Percentiles rank a stretch among this genome's conserved stretches.
Evolutionary conservation across 306 rosid species (phyloP).

Genomic region (Citrullus colocynthis): DNA sequence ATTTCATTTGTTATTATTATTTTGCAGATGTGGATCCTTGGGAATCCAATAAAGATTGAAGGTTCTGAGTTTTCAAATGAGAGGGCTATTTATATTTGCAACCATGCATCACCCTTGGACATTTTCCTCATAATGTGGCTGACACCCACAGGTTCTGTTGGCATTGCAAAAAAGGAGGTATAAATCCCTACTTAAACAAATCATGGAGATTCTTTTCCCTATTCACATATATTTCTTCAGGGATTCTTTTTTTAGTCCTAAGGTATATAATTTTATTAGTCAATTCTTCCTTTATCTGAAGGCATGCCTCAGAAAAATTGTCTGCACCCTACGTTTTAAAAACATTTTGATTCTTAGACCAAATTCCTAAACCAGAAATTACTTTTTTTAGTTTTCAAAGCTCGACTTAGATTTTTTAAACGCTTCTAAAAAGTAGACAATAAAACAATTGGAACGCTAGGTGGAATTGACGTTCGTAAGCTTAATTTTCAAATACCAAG

Average conservation of each 20-base stretch:
- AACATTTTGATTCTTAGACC: no score
- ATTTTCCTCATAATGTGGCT: conserved; percentile 50
- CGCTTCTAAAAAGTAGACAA: no score
- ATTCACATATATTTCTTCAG: not conserved
- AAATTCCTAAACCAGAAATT: no score
- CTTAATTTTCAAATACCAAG: no score
- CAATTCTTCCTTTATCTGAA: not conserved
- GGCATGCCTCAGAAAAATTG: not conserved
- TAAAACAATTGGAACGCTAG: no score
- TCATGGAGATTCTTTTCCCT: not conserved
- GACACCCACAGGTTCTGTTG: conserved; percentile 50
- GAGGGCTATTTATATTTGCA: conserved; percentile 50
- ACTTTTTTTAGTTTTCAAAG: no score
- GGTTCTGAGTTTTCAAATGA: conserved; percentile 32
- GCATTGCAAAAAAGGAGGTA: conserved; percentile 62
- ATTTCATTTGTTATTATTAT: not conserved
- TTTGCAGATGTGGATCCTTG: conserved; percentile 59
- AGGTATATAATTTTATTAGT: not conserved
- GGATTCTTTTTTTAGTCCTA: not conserved
- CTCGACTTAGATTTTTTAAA: no score
- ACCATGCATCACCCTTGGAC: conserved; percentile 58
- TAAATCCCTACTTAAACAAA: not conserved
- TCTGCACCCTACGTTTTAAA: not conserved
- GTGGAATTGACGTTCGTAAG: no score
- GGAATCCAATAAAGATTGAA: conserved; percentile 49